Conservation (phyloP, 768 basidiomycete species). For the Dioszegia aurantiaca region DNA sequence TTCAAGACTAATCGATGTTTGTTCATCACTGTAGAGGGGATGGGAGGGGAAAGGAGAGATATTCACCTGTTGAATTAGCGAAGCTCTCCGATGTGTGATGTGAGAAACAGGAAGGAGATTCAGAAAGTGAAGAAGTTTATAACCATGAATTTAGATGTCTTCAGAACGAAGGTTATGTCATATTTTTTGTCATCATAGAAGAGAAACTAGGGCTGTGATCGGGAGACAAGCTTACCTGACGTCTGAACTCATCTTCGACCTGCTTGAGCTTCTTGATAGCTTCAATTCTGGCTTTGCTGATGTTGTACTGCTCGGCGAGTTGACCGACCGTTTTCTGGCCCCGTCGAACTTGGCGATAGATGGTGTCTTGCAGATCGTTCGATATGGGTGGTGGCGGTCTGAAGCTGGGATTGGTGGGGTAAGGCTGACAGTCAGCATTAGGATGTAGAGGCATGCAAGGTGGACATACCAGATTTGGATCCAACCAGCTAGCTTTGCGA, state of each 20-base stretch:
- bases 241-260: constrained; percentile 41
- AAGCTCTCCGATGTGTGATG: not conserved
- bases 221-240: constrained; percentile 40
- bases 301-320: constrained; percentile 38
- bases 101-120: constrained; percentile 16
- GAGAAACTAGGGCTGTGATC: constrained; percentile 15
- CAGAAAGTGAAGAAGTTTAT: constrained; percentile 54
- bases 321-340: constrained; percentile 28
- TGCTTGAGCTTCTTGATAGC: constrained; percentile 47
- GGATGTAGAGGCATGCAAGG: not conserved
- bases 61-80: constrained; percentile 46
- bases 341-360: constrained; percentile 33
- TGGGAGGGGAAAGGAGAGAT: constrained; percentile 28
- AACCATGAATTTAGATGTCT: constrained; percentile 50
- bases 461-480: constrained; percentile 40
- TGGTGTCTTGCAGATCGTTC: constrained; percentile 37
- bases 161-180: constrained; percentile 54
- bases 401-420: constrained; percentile 47
- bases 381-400: constrained; percentile 50
- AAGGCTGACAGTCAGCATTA: constrained; percentile 41
- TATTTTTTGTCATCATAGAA: constrained; percentile 49
- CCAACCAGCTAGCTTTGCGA: constrained; percentile 46
- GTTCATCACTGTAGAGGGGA: constrained; percentile 58
- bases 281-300: constrained; percentile 49
- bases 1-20: constrained; percentile 73